Conservation (phyloP, 2,329 filamentous ascomycete genomes). For the Elsinoe arachidis region DNA sequence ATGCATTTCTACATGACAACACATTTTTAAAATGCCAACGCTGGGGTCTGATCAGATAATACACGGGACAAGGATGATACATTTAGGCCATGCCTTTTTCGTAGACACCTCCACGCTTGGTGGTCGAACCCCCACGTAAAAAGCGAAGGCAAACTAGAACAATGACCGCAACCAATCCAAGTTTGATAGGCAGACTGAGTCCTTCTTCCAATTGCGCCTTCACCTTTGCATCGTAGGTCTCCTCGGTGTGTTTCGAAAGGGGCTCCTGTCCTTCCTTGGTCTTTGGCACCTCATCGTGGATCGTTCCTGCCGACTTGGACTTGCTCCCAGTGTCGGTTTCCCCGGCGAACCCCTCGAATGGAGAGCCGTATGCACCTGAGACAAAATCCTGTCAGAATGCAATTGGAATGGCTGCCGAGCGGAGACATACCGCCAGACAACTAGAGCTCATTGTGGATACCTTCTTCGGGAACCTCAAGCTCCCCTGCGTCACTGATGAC, state of each 20-base stretch:
- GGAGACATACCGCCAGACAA: slow-evolving; percentile 25
- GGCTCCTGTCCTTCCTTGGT: slow-evolving; percentile 20
- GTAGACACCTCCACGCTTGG: neutral
- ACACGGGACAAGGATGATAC: neutral
- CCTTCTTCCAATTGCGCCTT: slow-evolving; percentile 23
- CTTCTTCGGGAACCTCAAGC: slow-evolving; percentile 75
- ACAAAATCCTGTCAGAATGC: slow-evolving; percentile 2
- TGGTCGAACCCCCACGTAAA: slow-evolving; percentile 27
- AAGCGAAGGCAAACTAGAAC: slow-evolving; percentile 35
- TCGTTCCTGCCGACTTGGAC: slow-evolving; percentile 13
- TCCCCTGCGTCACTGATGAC: slow-evolving; percentile 80
- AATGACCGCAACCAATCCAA: slow-evolving; percentile 37
- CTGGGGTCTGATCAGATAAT: neutral
- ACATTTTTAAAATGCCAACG: too few species aligned
- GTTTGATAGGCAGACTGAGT: slow-evolving; percentile 36
- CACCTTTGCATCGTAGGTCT: slow-evolving; percentile 17
- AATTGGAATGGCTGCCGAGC: slow-evolving; percentile 14
- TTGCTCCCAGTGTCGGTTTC: slow-evolving; percentile 14
- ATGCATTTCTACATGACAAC: neutral
- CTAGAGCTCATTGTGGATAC: slow-evolving; percentile 87
- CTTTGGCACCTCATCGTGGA: slow-evolving; percentile 12
- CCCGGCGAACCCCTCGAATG: slow-evolving; percentile 18
- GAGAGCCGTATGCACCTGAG: slow-evolving; percentile 33
- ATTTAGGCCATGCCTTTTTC: slow-evolving; percentile 12
- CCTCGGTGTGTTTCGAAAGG: slow-evolving; percentile 16